Evolutionary conservation across 2,329 filamentous ascomycete species (phyloP).

Genomic region (Nemania sp.): DNA sequence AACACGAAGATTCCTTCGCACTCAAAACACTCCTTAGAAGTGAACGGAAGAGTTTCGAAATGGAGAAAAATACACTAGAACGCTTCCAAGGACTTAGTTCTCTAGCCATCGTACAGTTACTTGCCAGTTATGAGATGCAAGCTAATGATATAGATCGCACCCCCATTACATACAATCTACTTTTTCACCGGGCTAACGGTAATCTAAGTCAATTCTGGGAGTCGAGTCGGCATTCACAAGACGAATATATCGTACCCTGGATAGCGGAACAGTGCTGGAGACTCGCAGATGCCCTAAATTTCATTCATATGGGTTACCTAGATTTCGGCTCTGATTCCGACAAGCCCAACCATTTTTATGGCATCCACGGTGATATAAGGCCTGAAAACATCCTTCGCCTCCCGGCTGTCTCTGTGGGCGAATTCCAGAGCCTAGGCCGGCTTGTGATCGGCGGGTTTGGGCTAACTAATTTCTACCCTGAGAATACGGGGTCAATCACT

Average conservation of each 20-base stretch:
- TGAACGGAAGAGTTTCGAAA: background rate
- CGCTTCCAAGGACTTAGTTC: background rate
- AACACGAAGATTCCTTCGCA: background rate
- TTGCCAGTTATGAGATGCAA: background rate
- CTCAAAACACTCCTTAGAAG: background rate
- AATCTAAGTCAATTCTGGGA: background rate
- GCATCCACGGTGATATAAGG: background rate
- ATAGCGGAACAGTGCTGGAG: slow-evolving; percentile 11
- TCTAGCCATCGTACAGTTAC: background rate
- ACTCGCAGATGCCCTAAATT: background rate
- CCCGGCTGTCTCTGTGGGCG: background rate
- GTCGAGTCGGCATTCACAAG: background rate
- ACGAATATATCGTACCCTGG: background rate
- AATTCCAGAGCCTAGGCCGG: background rate
- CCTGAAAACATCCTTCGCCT: background rate
- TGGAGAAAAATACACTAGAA: background rate
- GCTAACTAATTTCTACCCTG: background rate
- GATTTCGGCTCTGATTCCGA: background rate
- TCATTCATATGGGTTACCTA: background rate
- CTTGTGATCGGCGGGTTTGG: slow-evolving; percentile 1
- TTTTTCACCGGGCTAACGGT: background rate
- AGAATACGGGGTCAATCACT: background rate
- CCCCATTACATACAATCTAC: slow-evolving; percentile 3
- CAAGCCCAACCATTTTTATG: background rate
- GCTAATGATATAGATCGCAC: background rate